phyloP scores from a whole-genome alignment of 306 rosid genomes.

The Arachis hypogaea region DNA sequence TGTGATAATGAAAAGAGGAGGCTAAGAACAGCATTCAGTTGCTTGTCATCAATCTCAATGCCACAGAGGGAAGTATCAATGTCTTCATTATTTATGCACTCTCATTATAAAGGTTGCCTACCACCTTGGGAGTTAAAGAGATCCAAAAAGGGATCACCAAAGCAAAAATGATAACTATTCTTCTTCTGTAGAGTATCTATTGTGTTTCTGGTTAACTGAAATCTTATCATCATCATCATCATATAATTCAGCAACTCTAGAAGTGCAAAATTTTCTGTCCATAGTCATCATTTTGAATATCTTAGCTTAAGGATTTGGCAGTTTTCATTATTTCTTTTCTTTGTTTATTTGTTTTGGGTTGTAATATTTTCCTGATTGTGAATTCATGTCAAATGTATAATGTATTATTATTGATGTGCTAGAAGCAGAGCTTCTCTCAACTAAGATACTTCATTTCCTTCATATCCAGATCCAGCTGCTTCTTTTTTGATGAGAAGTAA shows the following conservation, averaged over 20 bases:
- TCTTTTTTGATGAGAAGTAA: too few species aligned
- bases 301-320: conserved; percentile 31
- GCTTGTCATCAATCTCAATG: conserved; percentile 80
- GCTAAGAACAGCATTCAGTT: conserved; percentile 68
- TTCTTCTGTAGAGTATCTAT: conserved; percentile 33
- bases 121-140: conserved; percentile 74
- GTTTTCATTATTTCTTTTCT: background rate
- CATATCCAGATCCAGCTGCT: too few species aligned
- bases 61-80: conserved; percentile 78
- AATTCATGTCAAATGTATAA: conserved; percentile 39
- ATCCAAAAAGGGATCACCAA: conserved; percentile 63
- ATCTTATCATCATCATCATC: conserved; percentile 10
- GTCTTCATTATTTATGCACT: conserved; percentile 86
- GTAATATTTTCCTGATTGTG: conserved; percentile 44
- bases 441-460: too few species aligned
- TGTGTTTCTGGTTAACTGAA: conserved; percentile 38
- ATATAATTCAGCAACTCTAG: conserved; percentile 32
- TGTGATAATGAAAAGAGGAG: conserved; percentile 71
- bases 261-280: conserved; percentile 37
- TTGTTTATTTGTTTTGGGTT: conserved; percentile 34
- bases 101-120: conserved; percentile 89
- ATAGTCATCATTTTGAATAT: conserved; percentile 49
- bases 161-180: conserved; percentile 58
- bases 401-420: too few species aligned
- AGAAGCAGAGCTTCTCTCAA: too few species aligned